Evolutionary conservation across 371 early-diverging fungal species (phyloP).

Genomic region (Mucor lusitanicus): DNA sequence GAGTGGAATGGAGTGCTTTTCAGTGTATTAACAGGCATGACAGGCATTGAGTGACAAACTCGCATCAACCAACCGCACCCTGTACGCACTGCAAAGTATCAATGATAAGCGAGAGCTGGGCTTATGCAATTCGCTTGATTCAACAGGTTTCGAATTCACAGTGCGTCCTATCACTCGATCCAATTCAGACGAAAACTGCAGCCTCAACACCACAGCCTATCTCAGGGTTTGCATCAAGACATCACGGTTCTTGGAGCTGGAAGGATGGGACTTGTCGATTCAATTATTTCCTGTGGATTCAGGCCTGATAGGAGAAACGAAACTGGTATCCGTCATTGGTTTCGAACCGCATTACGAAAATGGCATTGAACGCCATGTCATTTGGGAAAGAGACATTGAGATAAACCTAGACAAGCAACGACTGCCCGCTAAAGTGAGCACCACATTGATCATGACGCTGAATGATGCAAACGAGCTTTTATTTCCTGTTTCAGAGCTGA

Average conservation of each 20-base stretch:
- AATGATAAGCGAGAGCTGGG: conserved; percentile 11
- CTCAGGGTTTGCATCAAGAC: conserved; percentile 19
- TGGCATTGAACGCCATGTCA: conserved; percentile 16
- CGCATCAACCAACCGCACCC: conserved; percentile 15
- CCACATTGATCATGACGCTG: conserved; percentile 6
- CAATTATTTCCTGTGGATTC: not conserved
- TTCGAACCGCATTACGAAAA: conserved; percentile 25
- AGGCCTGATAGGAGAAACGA: not conserved
- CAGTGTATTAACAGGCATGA: not conserved
- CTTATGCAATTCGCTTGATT: conserved; percentile 11
- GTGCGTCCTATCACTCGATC: conserved; percentile 12
- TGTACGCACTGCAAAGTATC: conserved; percentile 21
- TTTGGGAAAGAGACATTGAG: conserved; percentile 24
- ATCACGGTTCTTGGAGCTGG: conserved; percentile 15
- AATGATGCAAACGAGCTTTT: not conserved
- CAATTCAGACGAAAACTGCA: conserved; percentile 2
- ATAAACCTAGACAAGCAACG: not conserved
- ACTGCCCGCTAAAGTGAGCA: conserved; percentile 9
- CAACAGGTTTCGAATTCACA: conserved; percentile 25
- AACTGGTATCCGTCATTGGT: conserved; percentile 10
- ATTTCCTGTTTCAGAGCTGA: conserved; percentile 17
- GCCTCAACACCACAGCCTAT: conserved; percentile 4
- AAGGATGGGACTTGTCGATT: conserved; percentile 15
- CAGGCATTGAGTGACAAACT: conserved; percentile 10
- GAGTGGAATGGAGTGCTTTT: not conserved